Percentiles rank a stretch among this genome's conserved stretches.
Conservation (phyloP, 176 grass and related monocot genomes). For the Bromus sterilis region DNA sequence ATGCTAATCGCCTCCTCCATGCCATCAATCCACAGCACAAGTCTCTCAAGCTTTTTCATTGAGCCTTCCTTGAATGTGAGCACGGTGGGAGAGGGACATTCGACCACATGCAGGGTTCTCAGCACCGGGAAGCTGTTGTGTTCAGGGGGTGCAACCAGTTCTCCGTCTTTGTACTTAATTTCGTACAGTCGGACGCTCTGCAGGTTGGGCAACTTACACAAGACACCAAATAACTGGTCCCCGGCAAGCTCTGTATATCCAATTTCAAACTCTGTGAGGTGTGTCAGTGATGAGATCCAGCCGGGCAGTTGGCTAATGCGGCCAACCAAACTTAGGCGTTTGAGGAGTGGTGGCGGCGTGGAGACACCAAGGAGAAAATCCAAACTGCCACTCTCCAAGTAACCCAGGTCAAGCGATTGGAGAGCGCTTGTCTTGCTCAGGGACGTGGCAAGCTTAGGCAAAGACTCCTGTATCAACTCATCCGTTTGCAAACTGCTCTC, state of each 20-base stretch:
- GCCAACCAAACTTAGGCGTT: not conserved
- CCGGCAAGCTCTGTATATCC: not conserved
- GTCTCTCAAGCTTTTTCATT: too few species aligned
- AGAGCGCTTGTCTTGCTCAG: not conserved
- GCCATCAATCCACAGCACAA: too few species aligned
- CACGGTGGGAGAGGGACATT: too few species aligned
- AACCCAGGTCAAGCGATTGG: fast-evolving
- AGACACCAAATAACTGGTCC: not conserved
- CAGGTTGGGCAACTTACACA: not conserved
- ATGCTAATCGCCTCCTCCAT: not conserved
- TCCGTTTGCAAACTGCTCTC: too few species aligned
- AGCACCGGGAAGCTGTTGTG: not conserved
- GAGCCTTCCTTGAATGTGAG: too few species aligned
- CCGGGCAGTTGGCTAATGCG: not conserved
- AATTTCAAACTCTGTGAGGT: not conserved
- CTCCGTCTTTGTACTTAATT: not conserved
- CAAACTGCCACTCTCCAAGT: fast-evolving
- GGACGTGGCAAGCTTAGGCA: not conserved
- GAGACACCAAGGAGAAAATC: not conserved
- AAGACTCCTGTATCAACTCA: not conserved
- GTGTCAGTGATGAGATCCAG: not conserved
- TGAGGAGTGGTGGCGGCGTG: not conserved
- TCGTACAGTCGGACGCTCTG: not conserved
- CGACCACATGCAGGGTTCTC: not conserved
- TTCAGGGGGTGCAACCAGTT: not conserved